Evolutionary conservation across 306 rosid genomes (phyloP).

Genomic region (Cucurbita maxima): DNA sequence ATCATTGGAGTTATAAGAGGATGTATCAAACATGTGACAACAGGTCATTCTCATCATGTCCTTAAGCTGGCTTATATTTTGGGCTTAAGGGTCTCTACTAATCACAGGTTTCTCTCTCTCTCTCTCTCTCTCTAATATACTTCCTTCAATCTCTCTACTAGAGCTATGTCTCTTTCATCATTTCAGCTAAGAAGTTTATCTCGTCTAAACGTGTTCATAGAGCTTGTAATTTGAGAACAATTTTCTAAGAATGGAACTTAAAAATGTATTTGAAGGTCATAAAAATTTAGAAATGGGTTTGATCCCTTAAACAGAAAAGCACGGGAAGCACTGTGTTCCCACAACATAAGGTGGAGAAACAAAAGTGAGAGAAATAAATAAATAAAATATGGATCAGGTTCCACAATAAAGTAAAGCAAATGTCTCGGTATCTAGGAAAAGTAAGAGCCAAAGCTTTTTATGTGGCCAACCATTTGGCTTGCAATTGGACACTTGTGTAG

Average conservation of each 20-base stretch:
- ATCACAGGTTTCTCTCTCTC: constrained; percentile 51
- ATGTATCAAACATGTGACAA: constrained; percentile 64
- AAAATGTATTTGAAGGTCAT: not conserved
- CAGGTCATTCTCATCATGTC: constrained; percentile 35
- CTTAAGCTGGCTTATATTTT: constrained; percentile 66
- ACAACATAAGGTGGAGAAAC: constrained; percentile 1
- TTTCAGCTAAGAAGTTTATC: not conserved
- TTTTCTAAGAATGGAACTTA: not conserved
- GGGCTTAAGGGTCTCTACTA: constrained; percentile 80
- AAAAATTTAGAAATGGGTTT: not conserved
- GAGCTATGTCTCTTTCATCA: not conserved
- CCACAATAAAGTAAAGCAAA: constrained; percentile 9
- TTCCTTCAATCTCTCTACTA: not conserved
- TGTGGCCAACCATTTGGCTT: constrained; percentile 2
- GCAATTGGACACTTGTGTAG: constrained; percentile 7
- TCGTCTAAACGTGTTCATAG: not conserved
- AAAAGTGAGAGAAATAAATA: not conserved
- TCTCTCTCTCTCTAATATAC: not conserved
- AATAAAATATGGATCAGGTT: constrained; percentile 8
- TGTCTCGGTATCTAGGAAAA: constrained; percentile 7
- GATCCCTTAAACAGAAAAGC: not conserved
- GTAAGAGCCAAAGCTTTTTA: not conserved
- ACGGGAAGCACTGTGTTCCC: not conserved
- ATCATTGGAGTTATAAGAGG: constrained; percentile 76
- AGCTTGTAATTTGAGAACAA: not conserved